Evolutionary conservation across 495 filamentous ascomycete species (phyloP), one percentile per base, ranked within the genome.

Genomic region (Cercophora samala): DNA sequence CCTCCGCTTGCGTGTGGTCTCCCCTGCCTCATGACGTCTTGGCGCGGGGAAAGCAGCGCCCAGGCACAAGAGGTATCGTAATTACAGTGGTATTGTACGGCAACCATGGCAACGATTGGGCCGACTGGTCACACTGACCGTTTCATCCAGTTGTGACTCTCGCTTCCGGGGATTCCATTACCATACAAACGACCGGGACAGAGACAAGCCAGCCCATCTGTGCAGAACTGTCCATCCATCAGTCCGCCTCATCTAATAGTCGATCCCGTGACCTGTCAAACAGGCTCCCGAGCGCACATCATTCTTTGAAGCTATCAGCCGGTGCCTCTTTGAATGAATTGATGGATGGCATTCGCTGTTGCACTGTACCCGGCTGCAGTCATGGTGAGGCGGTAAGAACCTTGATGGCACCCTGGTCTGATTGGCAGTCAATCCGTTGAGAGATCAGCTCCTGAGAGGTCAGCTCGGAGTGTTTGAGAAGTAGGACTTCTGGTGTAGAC

Each of bases 181-280:
- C 37, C 37, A 46, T 46, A 17, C 37, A 29, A n/a, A n/a, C n/a
- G n/a, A n/a, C n/a, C n/a, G n/a, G n/a, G 26, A 4, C 26, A 29
- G 26, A 4, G 8, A 29, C 8, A n/a, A 29, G 26, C 26, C 26
- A 46, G 37, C 37, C 37, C 58, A 25, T 60, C 58, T 60, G 23
- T 60, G 37, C 37, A 46, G 37, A 46, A 46, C 37, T 29, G 26
- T 29, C 26, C 55, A 22, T 4, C 55, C 21, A 24, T n/a, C 13
- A 4, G 58, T 60, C 22, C 19, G 58, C 26, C 58, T 60, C 58
- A 60, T 17, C 15, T 26, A 60, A 60, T 60, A 26, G 23, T 18
- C 58, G 24, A 26, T 25, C 37, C 37, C 37, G 37, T 46, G 37
- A 22, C 29, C 21, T 52, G 32, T 25, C 18, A 5, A 54, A 60